These are phyloP conservation scores for Dactylellina haptotyla DNA, from an alignment of 2,329 filamentous ascomycete genomes.

Conservation along the genomic window DNA sequence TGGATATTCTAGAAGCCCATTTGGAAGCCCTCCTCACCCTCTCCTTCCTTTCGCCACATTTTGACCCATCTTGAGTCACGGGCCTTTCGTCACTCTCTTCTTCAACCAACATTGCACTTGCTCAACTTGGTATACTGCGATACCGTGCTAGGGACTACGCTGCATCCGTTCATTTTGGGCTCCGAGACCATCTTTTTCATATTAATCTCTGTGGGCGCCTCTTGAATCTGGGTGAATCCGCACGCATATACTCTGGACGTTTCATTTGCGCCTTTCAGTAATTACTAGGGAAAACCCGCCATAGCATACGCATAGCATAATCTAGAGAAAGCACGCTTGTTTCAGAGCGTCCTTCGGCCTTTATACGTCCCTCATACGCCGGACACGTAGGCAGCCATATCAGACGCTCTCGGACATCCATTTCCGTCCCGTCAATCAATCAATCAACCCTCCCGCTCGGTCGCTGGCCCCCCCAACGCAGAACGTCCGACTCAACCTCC, in stretches of 20 bases:
- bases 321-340: conserved; percentile 17
- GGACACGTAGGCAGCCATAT: conserved; percentile 27
- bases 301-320: background rate
- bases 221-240: background rate
- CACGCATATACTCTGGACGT: background rate
- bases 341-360: conserved; percentile 16
- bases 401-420: conserved; percentile 9
- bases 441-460: no score
- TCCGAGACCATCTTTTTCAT: conserved; percentile 29
- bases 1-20: conserved; percentile 52
- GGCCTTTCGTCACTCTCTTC: conserved; percentile 37
- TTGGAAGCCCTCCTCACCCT: conserved; percentile 49
- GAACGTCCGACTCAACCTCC: no score
- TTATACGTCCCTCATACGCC: background rate
- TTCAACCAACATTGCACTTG: conserved; percentile 20
- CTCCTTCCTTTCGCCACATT: conserved; percentile 53
- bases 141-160: conserved; percentile 16
- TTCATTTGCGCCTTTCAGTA: conserved; percentile 22
- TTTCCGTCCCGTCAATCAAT: no score
- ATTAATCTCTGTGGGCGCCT: background rate
- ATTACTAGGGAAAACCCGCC: no score
- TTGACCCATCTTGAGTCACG: conserved; percentile 40
- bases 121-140: conserved; percentile 23
- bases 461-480: conserved; percentile 33
- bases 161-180: conserved; percentile 22